Base-by-base conservation (phyloP, 768 basidiomycete genomes). In the Calvatia gigantea region DNA sequence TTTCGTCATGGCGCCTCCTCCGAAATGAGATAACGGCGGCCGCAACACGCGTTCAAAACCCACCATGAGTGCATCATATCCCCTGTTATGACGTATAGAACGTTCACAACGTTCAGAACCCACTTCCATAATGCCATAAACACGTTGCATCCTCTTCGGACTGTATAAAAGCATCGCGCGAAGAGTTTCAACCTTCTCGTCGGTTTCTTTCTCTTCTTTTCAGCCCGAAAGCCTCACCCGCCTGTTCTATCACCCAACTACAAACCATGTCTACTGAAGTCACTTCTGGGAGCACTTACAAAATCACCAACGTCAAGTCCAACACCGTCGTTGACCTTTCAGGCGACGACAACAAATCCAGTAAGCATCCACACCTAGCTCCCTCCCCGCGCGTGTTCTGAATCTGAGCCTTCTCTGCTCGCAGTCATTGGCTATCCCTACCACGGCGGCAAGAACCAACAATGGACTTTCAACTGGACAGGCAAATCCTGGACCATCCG, bases 261-360 rank as follows among this genome's bases (percentile, higher is more conserved):
- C 39, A 9, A 52, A 53, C 17, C 25, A 70, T 67, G 66, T 58
- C 64, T 23, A 68, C 69, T 32, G 55, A 67, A 31, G 64, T 75
- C 33, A 65, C 71, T 52, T 67, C 71, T 27, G 77, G 79, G 17
- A 52, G 33, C 14, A 70, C 62, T 0, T 85, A 80, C 69, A 71
- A 60, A 31, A 72, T 86, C 60, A 69, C 64, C 37, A 86, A 86
- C 66, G 73, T 67, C 61, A 76, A 81, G 66, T 70, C 75, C 6
- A 75, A 74, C 2, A 85, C 78, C 4, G 79, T 74, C 25, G 59
- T 84, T 23, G 83, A 86, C 61, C 72, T 85, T 54, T 85, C 83
- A 15, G 81, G 76, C 2, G 69, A 56, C 6, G 82, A 85, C 62
- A 73, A 79, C 56, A 63, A 43, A 6, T 73, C 79, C 45, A 73